phyloP scores from a whole-genome alignment of 2,329 filamentous ascomycete genomes.

The Zarea fungicola region DNA sequence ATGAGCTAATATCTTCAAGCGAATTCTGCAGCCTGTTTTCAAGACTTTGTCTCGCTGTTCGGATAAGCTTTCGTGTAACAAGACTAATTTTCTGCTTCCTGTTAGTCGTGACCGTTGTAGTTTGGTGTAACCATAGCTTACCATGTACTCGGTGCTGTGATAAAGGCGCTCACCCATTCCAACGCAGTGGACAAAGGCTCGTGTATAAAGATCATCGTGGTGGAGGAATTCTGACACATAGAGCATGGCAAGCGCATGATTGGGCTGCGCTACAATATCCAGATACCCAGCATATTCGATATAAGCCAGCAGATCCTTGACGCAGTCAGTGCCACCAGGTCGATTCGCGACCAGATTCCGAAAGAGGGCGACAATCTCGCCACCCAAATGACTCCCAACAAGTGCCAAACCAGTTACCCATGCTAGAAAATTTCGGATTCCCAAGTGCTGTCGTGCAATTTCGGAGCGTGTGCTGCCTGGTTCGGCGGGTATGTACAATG shows the following conservation, averaged over 20 bases:
- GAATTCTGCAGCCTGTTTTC: constrained; percentile 56
- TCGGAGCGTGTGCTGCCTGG: constrained; percentile 50
- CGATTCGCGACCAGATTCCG: constrained; percentile 61
- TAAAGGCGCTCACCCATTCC: constrained; percentile 65
- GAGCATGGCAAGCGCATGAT: constrained; percentile 63
- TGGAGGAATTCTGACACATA: constrained; percentile 63
- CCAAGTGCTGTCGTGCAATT: constrained; percentile 51
- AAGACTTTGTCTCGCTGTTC: constrained; percentile 58
- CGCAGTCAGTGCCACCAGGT: constrained; percentile 47
- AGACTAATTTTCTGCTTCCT: constrained; percentile 40
- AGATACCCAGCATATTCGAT: constrained; percentile 66
- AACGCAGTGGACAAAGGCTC: constrained; percentile 72
- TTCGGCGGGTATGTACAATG: constrained; percentile 68
- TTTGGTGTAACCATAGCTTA: constrained; percentile 30
- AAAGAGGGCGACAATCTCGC: constrained; percentile 58
- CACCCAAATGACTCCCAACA: constrained; percentile 62
- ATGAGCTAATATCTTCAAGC: constrained; percentile 54
- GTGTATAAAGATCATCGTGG: constrained; percentile 60
- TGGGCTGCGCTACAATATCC: constrained; percentile 58
- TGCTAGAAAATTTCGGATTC: constrained; percentile 71
- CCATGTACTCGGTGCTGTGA: constrained; percentile 54
- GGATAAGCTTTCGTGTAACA: constrained; percentile 60
- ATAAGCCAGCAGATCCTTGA: constrained; percentile 58
- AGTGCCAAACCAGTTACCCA: constrained; percentile 61
- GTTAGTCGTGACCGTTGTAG: not conserved